These are phyloP conservation scores for Epichloe gansuensis DNA, from an alignment of 2,329 filamentous ascomycete species.

Conservation along the genomic window DNA sequence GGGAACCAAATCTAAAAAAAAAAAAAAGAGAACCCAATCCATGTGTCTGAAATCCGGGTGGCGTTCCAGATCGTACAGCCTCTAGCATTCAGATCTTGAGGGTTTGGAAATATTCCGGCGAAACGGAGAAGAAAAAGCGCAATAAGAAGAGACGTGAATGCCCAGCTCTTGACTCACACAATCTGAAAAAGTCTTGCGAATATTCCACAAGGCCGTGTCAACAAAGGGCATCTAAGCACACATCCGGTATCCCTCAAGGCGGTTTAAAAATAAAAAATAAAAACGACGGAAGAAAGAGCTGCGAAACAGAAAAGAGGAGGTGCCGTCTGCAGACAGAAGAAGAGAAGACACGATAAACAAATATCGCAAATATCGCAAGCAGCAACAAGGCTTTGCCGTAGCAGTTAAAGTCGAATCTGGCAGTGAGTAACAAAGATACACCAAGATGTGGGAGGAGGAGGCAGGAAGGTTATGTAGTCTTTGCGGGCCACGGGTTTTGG, in stretches of 20 bases:
- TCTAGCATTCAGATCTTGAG: background rate
- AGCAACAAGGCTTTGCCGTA: background rate
- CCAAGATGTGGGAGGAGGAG: conserved; percentile 1
- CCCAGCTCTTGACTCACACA: background rate
- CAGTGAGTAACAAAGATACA: background rate
- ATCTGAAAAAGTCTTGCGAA: background rate
- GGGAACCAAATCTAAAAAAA: background rate
- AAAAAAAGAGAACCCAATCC: background rate
- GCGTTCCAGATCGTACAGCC: background rate
- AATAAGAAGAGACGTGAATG: background rate
- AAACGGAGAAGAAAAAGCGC: too few relatives aligned
- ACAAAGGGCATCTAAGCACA: background rate
- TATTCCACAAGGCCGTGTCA: background rate
- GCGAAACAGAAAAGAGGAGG: background rate
- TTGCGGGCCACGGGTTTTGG: background rate
- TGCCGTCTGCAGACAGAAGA: background rate
- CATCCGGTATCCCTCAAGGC: background rate
- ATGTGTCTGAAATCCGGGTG: background rate
- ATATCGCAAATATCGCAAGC: background rate
- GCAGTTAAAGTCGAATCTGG: background rate
- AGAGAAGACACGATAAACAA: background rate
- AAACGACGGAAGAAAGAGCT: background rate
- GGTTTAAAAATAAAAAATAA: background rate
- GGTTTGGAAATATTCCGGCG: background rate
- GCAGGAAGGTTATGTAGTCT: conserved; percentile 6